These are phyloP conservation scores for Elsinoe ampelina DNA, from an alignment of 2,329 filamentous ascomycete genomes.

Conservation along the genomic window DNA sequence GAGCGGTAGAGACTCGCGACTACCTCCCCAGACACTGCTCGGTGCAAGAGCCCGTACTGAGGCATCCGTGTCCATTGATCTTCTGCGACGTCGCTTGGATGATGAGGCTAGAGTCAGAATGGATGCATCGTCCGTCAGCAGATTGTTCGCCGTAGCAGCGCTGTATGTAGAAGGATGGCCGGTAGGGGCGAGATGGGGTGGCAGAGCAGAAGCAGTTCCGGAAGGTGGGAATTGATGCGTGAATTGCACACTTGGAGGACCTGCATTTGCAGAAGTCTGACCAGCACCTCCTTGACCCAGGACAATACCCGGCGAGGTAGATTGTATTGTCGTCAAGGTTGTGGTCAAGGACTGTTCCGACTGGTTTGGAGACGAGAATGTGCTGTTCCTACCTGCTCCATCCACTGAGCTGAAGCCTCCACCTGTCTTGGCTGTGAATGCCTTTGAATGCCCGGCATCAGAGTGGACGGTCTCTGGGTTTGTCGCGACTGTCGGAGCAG, in stretches of 20 bases:
- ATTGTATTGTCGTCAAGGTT: conserved; percentile 78
- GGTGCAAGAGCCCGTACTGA: conserved; percentile 77
- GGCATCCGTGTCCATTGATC: conserved; percentile 77
- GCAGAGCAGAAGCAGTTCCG: conserved; percentile 55
- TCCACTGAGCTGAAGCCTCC: conserved; percentile 51
- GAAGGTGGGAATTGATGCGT: conserved; percentile 49
- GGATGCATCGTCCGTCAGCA: conserved; percentile 76
- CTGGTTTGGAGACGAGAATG: conserved; percentile 73
- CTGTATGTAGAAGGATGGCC: conserved; percentile 60
- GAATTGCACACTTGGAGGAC: conserved; percentile 38
- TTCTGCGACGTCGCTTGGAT: conserved; percentile 64
- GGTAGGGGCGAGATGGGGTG: conserved; percentile 54
- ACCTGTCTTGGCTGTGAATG: conserved; percentile 66
- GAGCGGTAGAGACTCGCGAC: conserved; percentile 67
- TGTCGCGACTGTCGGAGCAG: conserved; percentile 73
- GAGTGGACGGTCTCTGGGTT: conserved; percentile 69
- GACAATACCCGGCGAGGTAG: conserved; percentile 50
- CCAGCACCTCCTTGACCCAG: conserved; percentile 25
- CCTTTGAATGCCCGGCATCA: conserved; percentile 66
- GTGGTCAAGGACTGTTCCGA: conserved; percentile 74
- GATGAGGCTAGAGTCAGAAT: conserved; percentile 78
- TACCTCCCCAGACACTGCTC: conserved; percentile 72
- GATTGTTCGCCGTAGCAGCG: conserved; percentile 70
- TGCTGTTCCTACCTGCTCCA: conserved; percentile 57
- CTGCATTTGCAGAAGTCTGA: conserved; percentile 22